A percentile compares a stretch with the other conserved stretches of the same genome.
Conservation (phyloP, 306 rosid species). For the Cotoneaster glaucophyllus region DNA sequence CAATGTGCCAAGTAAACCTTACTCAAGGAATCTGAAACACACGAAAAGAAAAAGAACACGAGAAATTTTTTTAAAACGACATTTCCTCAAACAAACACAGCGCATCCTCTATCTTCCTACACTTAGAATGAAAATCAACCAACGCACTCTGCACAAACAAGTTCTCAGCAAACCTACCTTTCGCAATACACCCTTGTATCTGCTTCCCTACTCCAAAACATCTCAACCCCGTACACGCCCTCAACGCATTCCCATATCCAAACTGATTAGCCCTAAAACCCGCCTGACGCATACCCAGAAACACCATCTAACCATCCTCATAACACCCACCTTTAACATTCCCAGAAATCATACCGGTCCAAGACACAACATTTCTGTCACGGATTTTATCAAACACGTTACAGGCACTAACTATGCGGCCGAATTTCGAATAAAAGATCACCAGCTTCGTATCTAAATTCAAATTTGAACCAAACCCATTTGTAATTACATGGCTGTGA, state of each 20-base stretch:
- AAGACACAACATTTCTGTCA: constrained; percentile 25
- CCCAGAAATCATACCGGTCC: constrained; percentile 34
- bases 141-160: constrained; percentile 22
- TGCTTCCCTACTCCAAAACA: constrained; percentile 20
- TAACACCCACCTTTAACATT: constrained; percentile 17
- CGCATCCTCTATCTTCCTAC: constrained; percentile 23
- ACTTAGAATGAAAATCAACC: constrained; percentile 31
- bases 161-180: constrained; percentile 19
- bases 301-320: constrained; percentile 18
- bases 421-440: constrained; percentile 1
- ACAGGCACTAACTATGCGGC: constrained; percentile 8
- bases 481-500: constrained; percentile 16
- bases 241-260: constrained; percentile 24
- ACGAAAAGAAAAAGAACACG: not conserved
- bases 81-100: constrained; percentile 9
- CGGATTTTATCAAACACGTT: constrained; percentile 21
- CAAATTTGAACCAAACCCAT: constrained; percentile 23
- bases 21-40: not conserved
- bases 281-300: constrained; percentile 13
- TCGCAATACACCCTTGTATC: constrained; percentile 25
- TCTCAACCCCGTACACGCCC: constrained; percentile 24
- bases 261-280: constrained; percentile 29
- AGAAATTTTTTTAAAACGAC: not conserved
- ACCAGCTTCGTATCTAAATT: constrained; percentile 20
- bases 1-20: not conserved